Evolutionary conservation across 139 green algal genomes (phyloP), one percentile per base, ranked within the genome.

Genomic region (Chlamydomonas sp.): DNA sequence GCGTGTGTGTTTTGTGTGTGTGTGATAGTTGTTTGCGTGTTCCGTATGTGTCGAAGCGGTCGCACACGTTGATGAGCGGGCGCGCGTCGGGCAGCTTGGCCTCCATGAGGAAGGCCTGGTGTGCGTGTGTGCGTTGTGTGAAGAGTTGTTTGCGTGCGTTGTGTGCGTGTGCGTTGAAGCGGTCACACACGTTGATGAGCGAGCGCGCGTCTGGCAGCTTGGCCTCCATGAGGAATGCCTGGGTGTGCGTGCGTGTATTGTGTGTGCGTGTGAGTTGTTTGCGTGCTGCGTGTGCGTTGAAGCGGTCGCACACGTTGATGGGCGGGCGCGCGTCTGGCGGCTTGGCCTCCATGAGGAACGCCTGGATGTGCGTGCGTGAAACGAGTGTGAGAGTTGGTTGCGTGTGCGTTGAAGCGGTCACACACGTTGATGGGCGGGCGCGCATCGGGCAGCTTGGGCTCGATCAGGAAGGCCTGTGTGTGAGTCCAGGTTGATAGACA

Each of bases 41-140:
- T n/a, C n/a, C n/a, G n/a, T n/a, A n/a, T n/a, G n/a, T n/a, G n/a
- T n/a, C n/a, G 20, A 26, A 78, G 63, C 92, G 88, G 85, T 99
- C 94, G 84, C 95, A 99, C 61, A 99, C 94, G 79, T 99, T 99
- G 87, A 99, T 98, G 28, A 99, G 86, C 20, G 95, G 95, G 58
- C 95, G 81, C 0, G 92, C 90, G 73, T 99, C 95, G 16, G 92
- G 90, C 67, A 99, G 88, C 84, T 97, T 97, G 38, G 88, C 83
- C 81, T 99, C 95, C 94, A 98, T 98, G 29, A 99, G 87, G 85
- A 98, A 98, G 67, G 86, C 82, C 85, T 86, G n/a, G n/a, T n/a
- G n/a, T n/a, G n/a, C n/a, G n/a, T n/a, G n/a, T n/a, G n/a, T n/a
- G n/a, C n/a, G n/a, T n/a, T n/a, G n/a, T n/a, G n/a, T n/a, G n/a